These are phyloP conservation scores for Pneumocystis oryctolagi DNA, from an alignment of 1,139 yeast species.

Conservation along the genomic window DNA sequence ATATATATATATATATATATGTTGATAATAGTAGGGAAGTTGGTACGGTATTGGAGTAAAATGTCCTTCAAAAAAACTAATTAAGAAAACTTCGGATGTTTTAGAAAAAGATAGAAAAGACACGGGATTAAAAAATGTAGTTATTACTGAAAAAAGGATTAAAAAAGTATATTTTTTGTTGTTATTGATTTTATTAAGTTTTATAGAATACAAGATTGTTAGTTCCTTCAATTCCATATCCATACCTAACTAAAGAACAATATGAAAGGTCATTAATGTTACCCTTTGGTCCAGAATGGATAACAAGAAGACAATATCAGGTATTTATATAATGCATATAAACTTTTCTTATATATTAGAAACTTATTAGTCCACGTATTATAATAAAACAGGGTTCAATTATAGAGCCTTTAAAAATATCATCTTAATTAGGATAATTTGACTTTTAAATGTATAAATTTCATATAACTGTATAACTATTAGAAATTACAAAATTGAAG, in stretches of 20 bases:
- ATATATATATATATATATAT: neutral
- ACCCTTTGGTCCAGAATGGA: slow-evolving; percentile 99
- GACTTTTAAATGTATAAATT: neutral
- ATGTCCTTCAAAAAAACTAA: slow-evolving; percentile 29
- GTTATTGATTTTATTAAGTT: slow-evolving; percentile 17
- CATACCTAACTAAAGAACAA: slow-evolving; percentile 83
- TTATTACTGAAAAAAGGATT: slow-evolving; percentile 74
- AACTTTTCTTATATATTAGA: neutral
- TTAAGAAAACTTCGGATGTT: slow-evolving; percentile 47
- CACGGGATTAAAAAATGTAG: slow-evolving; percentile 59
- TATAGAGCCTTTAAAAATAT: neutral
- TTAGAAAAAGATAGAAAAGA: slow-evolving; percentile 64
- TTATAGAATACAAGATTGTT: slow-evolving; percentile 48
- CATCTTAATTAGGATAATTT: neutral
- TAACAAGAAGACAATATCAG: slow-evolving; percentile 75
- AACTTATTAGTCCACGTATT: neutral
- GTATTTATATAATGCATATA: slow-evolving; percentile 25
- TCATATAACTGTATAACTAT: neutral
- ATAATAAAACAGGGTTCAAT: neutral
- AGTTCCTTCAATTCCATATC: slow-evolving; percentile 80
- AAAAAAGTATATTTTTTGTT: slow-evolving; percentile 34
- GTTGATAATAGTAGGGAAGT: neutral
- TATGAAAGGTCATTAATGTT: slow-evolving; percentile 83
- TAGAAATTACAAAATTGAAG: neutral
- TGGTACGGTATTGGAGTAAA: slow-evolving; percentile 19